Evolutionary conservation across 352 stramenopile genomes (phyloP).

Genomic region (Phytophthora litchii): DNA sequence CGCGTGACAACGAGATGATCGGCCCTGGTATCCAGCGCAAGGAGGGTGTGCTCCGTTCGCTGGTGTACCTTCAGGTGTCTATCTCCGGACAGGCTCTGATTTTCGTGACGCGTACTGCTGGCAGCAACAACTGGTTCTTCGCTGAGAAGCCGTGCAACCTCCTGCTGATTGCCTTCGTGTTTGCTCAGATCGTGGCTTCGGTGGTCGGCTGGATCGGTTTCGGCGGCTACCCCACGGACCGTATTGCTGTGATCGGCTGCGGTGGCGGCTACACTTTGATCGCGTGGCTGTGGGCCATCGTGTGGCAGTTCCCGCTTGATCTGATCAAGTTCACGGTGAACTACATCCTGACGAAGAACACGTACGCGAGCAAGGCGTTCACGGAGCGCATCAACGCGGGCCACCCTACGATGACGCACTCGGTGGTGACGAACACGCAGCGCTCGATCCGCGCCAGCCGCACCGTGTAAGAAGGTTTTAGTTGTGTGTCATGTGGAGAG

Average conservation of each 20-base stretch:
- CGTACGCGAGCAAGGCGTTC: conserved; percentile 70
- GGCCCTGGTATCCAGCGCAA: conserved; percentile 71
- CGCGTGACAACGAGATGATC: conserved; percentile 62
- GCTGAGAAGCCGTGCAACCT: conserved; percentile 68
- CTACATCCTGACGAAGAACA: conserved; percentile 65
- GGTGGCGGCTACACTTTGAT: conserved; percentile 68
- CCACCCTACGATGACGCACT: conserved; percentile 70
- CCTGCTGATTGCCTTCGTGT: conserved; percentile 69
- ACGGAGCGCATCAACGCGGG: conserved; percentile 78
- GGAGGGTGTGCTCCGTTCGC: conserved; percentile 64
- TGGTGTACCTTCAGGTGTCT: conserved; percentile 77
- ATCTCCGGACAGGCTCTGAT: conserved; percentile 79
- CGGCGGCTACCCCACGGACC: conserved; percentile 65
- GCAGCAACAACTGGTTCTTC: conserved; percentile 83
- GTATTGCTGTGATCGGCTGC: conserved; percentile 69
- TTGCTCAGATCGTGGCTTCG: conserved; percentile 69
- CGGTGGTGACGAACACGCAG: conserved; percentile 61
- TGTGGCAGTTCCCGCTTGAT: conserved; percentile 80
- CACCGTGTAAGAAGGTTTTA: conserved; percentile 50
- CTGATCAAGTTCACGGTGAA: conserved; percentile 77
- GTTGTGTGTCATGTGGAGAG: conserved; percentile 5
- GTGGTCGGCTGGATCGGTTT: conserved; percentile 75
- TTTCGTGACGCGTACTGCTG: conserved; percentile 75
- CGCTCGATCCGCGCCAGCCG: conserved; percentile 70
- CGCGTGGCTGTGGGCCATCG: conserved; percentile 68